Evolutionary conservation across 2,329 filamentous ascomycete genomes (phyloP).

Genomic region (Ophiocordyceps sinensis): DNA sequence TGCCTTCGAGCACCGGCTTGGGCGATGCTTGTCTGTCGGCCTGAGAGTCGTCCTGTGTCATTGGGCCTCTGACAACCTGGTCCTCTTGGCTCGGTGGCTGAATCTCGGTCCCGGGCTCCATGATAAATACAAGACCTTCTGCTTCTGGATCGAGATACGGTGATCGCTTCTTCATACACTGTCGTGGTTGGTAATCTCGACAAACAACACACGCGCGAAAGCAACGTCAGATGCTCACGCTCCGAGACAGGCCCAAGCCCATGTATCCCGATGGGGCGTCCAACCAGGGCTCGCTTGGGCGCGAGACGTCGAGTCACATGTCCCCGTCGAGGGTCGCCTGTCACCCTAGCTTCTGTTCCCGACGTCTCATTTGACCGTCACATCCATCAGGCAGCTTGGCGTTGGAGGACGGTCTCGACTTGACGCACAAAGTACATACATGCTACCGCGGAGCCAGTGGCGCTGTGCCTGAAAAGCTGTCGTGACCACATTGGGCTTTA

Average conservation of each 20-base stretch:
- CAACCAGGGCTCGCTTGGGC: background rate
- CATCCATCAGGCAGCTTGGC: background rate
- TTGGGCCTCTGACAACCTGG: background rate
- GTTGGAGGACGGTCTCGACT: background rate
- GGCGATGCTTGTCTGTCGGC: background rate
- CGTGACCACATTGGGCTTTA: constrained; percentile 1
- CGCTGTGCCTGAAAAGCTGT: background rate
- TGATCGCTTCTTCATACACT: background rate
- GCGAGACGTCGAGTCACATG: background rate
- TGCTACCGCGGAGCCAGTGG: background rate
- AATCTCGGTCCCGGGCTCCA: constrained; percentile 7
- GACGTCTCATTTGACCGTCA: background rate
- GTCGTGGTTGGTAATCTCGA: background rate
- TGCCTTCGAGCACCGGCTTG: constrained; percentile 9
- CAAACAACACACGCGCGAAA: background rate
- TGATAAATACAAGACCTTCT: constrained; percentile 1
- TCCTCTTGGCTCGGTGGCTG: background rate
- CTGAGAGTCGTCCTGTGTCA: constrained; percentile 2
- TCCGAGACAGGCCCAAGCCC: background rate
- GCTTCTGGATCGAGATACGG: background rate
- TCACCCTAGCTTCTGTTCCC: background rate
- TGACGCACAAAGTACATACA: no score
- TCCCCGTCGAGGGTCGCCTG: background rate
- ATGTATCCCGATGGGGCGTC: background rate
- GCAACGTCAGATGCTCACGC: background rate